Evolutionary conservation across 2,329 filamentous ascomycete genomes (phyloP), one percentile per base, ranked within the genome.

Genomic region (Epichloe gansuensis): DNA sequence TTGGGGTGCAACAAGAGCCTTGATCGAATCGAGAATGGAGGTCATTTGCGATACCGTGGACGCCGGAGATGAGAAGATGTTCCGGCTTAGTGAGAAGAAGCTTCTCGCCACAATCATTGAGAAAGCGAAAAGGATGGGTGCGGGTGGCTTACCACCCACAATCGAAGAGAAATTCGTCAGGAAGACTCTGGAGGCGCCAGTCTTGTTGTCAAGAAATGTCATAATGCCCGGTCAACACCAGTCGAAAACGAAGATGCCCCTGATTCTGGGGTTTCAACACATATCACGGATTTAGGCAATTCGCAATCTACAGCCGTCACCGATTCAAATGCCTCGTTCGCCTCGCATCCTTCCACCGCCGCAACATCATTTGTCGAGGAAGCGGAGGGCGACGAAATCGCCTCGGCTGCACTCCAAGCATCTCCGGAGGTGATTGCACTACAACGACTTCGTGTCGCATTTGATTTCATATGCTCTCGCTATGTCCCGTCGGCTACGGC

Each of bases 111-210:
- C 84, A 52, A 63, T 97, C 1, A 57, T 91, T 6, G 63, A 68
- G 17, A 97, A 96, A 67, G 89, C 90, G 5, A 75, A 76, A 55
- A 75, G 74, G 5, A 85, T 94, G 75, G 74, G 76, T n/a, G 67
- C 71, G 4, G 72, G 69, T 1, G 81, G 82, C 0, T 70, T 97
- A 9, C 90, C 93, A 2, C 70, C 73, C 6, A 95, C 85, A 60
- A 78, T 98, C 75, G 91, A 96, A 64, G 86, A 93, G 46, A 84
- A 81, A 43, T 94, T 95, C 60, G 81, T 98, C 8, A 79, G 76
- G 50, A 85, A 85, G 61, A 78, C 79, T 2, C 73, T 98, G 5
- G 86, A 93, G 59, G 78, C 83, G 4, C 91, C 93, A 0, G 73
- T 95, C 44, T 72, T 88, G 59, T 80, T 80, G 35, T 74, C 90